Conservation (phyloP, 2,329 filamentous ascomycete genomes). For the Pestalotiopsis sp. region DNA sequence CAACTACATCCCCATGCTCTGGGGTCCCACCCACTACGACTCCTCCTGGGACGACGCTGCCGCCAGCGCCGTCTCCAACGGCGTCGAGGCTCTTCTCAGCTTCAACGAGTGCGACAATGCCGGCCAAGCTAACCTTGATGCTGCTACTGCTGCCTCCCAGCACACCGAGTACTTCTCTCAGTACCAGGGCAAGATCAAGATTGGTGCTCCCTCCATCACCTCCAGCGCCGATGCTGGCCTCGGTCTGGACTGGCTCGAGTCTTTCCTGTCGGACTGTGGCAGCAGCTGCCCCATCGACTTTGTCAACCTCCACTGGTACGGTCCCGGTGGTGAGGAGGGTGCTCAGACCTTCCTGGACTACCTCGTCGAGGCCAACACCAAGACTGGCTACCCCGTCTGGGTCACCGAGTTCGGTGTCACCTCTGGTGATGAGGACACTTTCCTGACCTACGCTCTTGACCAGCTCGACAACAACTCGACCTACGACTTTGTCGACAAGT, state of each 20-base stretch:
- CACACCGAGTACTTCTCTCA: constrained; percentile 58
- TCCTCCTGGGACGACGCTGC: constrained; percentile 51
- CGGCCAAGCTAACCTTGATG: constrained; percentile 58
- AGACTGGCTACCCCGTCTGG: constrained; percentile 57
- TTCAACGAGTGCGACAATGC: constrained; percentile 73
- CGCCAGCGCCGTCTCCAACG: constrained; percentile 49
- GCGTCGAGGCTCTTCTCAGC: constrained; percentile 58
- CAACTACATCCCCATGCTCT: constrained; percentile 69
- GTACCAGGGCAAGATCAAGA: constrained; percentile 51
- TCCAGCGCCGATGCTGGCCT: constrained; percentile 52
- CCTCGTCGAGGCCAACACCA: constrained; percentile 44
- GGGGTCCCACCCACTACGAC: constrained; percentile 51
- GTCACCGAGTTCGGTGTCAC: constrained; percentile 64
- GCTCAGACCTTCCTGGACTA: constrained; percentile 54
- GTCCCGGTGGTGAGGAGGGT: constrained; percentile 39
- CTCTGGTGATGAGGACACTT: constrained; percentile 43
- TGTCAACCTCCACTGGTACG: constrained; percentile 66
- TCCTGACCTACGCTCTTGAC: constrained; percentile 50
- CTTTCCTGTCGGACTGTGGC: constrained; percentile 53
- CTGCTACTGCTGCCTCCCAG: constrained; percentile 49
- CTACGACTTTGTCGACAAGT: constrained; percentile 52
- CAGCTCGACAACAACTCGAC: constrained; percentile 45
- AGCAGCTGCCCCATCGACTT: constrained; percentile 57
- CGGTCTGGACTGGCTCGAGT: constrained; percentile 57
- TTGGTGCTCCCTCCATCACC: constrained; percentile 62